Evolutionary conservation across 2,329 filamentous ascomycete genomes (phyloP), one percentile per base, ranked within the genome.

Genomic region (Colletotrichum sp.): DNA sequence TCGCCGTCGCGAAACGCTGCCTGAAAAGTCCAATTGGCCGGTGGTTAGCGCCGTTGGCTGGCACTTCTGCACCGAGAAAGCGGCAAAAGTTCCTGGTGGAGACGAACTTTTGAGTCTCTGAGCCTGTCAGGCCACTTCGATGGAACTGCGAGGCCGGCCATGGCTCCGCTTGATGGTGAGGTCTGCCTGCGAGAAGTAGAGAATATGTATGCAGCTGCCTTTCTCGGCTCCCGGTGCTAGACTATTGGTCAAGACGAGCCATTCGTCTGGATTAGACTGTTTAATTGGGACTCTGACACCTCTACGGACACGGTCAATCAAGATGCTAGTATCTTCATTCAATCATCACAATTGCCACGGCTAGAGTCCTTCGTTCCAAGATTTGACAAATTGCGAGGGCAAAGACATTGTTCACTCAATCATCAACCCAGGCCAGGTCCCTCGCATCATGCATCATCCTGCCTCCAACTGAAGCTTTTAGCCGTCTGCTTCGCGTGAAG

Each of bases 41-140:
- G 65, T 49, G 61, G 19, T 39, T 39, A 52, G 34, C 63, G 70
- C 34, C 36, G 32, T 25, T 66, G 30, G 22, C 52, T 19, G 44
- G 73, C 39, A 76, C 73, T 76, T 76, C 22, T 76, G 73, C 27
- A 29, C 15, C 22, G 57, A 44, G 44, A 64, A 52, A 32, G 64
- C 44, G 57, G 70, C 70, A 69, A 65, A 73, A 76, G 70, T 69
- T 61, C 70, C 59, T 61, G 34, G 30, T 64, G 70, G 71, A 52
- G 27, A 69, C 59, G 39, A 52, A 61, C 59, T 69, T 69, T 61
- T 69, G 74, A 63, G 22, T 64, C 34, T 36, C 34, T 29, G 19
- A 27, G 44, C 64, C 70, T 36, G 36, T 74, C 22, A 61, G 62
- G 30, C 62, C 39, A 64, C 59, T 19, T 19, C 22, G 30, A 25